Percentiles rank a stretch among this genome's conserved stretches.
phyloP scores from a whole-genome alignment of 306 rosid genomes.

The Casuarina equisetifolia region DNA sequence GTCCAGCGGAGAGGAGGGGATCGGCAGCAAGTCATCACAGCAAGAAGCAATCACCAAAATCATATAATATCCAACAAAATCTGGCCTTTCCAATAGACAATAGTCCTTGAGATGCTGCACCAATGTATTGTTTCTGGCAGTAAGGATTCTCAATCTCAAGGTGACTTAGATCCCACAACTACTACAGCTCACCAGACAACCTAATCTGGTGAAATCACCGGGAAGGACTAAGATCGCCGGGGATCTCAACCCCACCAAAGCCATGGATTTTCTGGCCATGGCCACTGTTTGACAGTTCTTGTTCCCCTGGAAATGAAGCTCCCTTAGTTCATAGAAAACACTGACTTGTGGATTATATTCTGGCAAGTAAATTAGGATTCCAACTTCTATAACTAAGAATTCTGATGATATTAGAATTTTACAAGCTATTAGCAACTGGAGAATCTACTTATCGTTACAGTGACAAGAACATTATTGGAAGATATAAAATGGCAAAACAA shows the following conservation, averaged over 20 bases:
- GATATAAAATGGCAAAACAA: too few relatives aligned
- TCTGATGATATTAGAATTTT: neutral
- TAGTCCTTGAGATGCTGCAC: neutral
- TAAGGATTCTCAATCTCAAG: neutral
- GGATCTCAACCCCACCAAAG: too few relatives aligned
- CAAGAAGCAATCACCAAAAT: neutral
- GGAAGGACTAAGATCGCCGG: too few relatives aligned
- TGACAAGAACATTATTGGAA: neutral
- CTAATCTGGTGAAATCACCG: neutral
- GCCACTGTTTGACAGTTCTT: too few relatives aligned
- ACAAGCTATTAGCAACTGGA: neutral
- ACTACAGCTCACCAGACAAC: neutral
- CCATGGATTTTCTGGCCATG: neutral
- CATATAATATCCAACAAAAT: neutral
- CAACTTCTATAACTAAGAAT: too few relatives aligned
- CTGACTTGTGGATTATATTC: too few relatives aligned
- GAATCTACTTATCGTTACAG: conserved; percentile 4
- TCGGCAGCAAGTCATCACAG: neutral
- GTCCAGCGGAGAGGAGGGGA: neutral
- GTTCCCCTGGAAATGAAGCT: too few relatives aligned
- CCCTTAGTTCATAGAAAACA: too few relatives aligned
- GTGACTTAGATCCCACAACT: neutral
- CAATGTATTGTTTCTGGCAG: too few relatives aligned
- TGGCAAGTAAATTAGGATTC: too few relatives aligned
- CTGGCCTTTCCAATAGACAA: neutral